Evolutionary conservation across 1,139 yeast genomes (phyloP), one percentile per base, ranked within the genome.

Genomic region (Zygosaccharomyces sapae): DNA sequence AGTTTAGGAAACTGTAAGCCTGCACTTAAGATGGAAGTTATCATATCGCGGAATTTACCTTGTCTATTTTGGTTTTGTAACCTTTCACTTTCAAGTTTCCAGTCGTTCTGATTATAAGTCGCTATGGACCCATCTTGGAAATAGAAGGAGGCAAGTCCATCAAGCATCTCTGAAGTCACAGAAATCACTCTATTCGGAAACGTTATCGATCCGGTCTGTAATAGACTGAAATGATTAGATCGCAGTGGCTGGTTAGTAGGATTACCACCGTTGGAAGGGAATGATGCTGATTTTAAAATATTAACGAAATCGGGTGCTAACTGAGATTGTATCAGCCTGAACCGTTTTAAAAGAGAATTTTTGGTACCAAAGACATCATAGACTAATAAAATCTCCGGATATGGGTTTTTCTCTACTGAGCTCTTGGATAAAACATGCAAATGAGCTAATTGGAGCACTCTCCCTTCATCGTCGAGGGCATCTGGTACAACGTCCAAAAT

Each of bases 21-120:
- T 3, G 61, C 57, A 41, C 65, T 59, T 39, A 63, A 48, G 16
- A 61, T 56, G 4, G 68, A 64, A 1, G 66, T 57, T 16, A 64
- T 55, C 13, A 61, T 53, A 43, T 59, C 56, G 12, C 57, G 55
- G 45, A 54, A 58, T 44, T 59, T 59, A 6, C 59, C 59, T 33
- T 54, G 55, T 25, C 48, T 51, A 9, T 41, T 53, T 43, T 58
- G 62, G 30, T 53, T 50, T 7, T 47, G 46, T 22, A 59, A 41
- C 40, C 63, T 47, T 33, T 56, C 59, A 5, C 51, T 55, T 49
- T 66, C 69, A 29, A 54, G 36, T 33, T 51, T 58, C 69, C 69
- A 65, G 38, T 60, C 65, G 29, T 52, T 56, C 42, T 59, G 56
- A 47, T 58, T 62, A 39, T 54, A 63, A 8, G 63, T 49, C 12